These are phyloP conservation scores for Candida easanensis DNA, from an alignment of 805 yeast species.

Conservation along the genomic window DNA sequence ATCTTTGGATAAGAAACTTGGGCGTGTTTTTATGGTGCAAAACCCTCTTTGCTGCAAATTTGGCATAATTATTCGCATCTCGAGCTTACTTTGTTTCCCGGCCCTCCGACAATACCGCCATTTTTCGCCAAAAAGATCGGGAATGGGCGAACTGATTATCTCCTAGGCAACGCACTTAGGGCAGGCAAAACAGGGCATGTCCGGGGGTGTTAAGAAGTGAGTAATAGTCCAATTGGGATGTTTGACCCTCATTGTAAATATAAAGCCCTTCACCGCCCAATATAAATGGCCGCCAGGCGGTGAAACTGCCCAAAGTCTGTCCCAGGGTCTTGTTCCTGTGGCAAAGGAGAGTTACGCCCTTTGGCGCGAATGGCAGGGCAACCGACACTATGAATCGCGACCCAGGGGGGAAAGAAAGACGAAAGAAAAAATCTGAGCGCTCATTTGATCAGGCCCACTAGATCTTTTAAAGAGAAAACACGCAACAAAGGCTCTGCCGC, in stretches of 20 bases:
- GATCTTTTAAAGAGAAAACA: background rate
- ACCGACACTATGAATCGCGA: background rate
- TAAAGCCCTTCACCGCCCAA: background rate
- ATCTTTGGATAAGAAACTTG: no score
- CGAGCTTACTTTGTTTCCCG: background rate
- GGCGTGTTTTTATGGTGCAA: no score
- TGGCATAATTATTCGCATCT: background rate
- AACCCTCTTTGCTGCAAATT: no score
- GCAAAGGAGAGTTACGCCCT: background rate
- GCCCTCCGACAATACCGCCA: background rate
- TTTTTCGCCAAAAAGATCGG: background rate
- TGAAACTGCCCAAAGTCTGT: no score
- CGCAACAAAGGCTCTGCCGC: background rate
- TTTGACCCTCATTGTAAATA: no score
- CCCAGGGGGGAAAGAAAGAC: background rate
- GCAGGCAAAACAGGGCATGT: no score
- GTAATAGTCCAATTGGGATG: no score
- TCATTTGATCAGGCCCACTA: no score
- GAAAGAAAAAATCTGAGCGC: constrained; percentile 4
- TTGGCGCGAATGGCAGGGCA: constrained; percentile 6
- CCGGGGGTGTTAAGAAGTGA: no score
- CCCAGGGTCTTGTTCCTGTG: no score
- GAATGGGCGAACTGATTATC: constrained; percentile 20
- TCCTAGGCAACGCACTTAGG: constrained; percentile 24
- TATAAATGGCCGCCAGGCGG: no score